phyloP scores from a whole-genome alignment of 2,329 filamentous ascomycete species.

The Colletotrichum sojae region DNA sequence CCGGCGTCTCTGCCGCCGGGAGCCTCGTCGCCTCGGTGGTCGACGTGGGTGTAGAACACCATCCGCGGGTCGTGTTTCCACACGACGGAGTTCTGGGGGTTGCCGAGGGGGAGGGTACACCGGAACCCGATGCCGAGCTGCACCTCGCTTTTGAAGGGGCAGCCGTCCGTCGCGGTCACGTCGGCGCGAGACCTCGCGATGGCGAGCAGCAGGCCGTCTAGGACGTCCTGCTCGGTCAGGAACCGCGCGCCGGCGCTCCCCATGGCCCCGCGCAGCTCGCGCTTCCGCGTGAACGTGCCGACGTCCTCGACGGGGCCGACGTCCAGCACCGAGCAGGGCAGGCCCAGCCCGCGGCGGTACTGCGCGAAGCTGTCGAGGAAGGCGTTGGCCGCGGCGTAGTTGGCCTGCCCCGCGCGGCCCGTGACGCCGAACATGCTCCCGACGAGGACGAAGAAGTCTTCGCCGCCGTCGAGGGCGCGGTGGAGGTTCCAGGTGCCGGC shows the following conservation, averaged over 20 bases:
- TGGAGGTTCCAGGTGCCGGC: slow-evolving; percentile 53
- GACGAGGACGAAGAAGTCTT: slow-evolving; percentile 49
- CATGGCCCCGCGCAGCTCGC: slow-evolving; percentile 26
- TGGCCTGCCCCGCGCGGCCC: slow-evolving; percentile 53
- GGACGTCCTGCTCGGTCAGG: slow-evolving; percentile 39
- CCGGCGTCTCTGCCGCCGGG: no score
- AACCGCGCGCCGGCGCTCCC: slow-evolving; percentile 23
- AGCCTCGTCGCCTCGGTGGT: no score
- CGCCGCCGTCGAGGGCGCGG: slow-evolving; percentile 38
- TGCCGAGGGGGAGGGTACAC: neutral
- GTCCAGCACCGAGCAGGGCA: slow-evolving; percentile 51
- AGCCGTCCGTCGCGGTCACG: slow-evolving; percentile 33
- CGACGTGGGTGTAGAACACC: neutral
- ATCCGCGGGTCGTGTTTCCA: neutral
- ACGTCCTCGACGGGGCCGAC: slow-evolving; percentile 54
- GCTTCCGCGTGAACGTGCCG: slow-evolving; percentile 50
- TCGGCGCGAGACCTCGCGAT: slow-evolving; percentile 25
- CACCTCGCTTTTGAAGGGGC: neutral
- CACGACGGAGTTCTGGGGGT: slow-evolving; percentile 7
- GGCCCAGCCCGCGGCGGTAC: slow-evolving; percentile 53
- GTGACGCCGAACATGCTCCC: slow-evolving; percentile 47
- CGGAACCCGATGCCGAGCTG: neutral
- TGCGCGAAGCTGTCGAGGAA: slow-evolving; percentile 56
- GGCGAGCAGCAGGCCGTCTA: slow-evolving; percentile 12
- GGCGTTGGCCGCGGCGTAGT: slow-evolving; percentile 56